These are phyloP conservation scores for Cyathus striatus DNA, from an alignment of 768 basidiomycete species.

Conservation along the genomic window DNA sequence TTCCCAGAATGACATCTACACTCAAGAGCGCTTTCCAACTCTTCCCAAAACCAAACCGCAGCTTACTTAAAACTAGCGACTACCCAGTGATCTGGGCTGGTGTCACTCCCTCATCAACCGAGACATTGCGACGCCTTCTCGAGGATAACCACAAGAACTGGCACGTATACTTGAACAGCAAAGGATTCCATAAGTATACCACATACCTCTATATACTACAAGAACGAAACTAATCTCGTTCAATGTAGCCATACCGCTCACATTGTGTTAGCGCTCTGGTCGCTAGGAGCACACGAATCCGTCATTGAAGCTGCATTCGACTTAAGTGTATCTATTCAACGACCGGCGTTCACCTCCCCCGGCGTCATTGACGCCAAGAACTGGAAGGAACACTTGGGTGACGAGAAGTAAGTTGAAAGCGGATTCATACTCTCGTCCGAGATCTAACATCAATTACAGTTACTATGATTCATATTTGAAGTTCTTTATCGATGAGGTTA, in stretches of 20 bases:
- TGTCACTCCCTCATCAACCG: too few species aligned
- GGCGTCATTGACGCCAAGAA: conserved; percentile 38
- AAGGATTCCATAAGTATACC: neutral
- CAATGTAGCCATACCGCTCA: conserved; percentile 20
- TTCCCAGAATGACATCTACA: too few species aligned
- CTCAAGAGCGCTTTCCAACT: too few species aligned
- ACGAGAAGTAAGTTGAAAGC: conserved; percentile 44
- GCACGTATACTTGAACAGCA: neutral
- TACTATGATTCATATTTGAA: conserved; percentile 57
- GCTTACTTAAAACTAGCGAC: too few species aligned
- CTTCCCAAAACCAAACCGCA: too few species aligned
- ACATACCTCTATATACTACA: neutral
- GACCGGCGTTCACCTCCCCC: conserved; percentile 36
- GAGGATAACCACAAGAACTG: neutral
- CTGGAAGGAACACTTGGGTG: conserved; percentile 51
- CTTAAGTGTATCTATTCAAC: conserved; percentile 26
- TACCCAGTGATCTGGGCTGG: too few species aligned
- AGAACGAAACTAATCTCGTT: neutral
- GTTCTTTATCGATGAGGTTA: conserved; percentile 44
- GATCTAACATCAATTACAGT: conserved; percentile 20
- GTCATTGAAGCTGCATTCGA: conserved; percentile 33
- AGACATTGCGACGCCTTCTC: too few species aligned
- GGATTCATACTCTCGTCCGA: neutral
- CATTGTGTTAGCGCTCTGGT: conserved; percentile 19
- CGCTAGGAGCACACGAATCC: conserved; percentile 20